Conservation (phyloP, 768 basidiomycete species). For the Russula abietina region DNA sequence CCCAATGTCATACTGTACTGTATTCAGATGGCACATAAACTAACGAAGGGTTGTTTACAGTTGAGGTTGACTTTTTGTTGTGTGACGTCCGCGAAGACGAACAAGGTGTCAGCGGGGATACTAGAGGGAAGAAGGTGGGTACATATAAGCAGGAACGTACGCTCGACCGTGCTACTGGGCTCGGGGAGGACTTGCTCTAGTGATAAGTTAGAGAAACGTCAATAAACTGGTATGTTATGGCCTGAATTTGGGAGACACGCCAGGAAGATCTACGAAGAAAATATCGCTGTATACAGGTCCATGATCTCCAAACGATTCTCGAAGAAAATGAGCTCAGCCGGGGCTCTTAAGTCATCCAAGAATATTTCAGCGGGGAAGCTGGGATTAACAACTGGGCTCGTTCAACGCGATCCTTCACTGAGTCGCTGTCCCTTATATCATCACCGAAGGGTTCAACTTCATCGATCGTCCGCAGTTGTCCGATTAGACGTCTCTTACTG, state of each 20-base stretch:
- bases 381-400: constrained; percentile 20
- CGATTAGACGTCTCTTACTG: no score
- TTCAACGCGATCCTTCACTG: constrained; percentile 2
- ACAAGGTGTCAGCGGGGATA: constrained; percentile 6
- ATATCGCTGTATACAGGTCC: constrained; percentile 29
- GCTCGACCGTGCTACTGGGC: not conserved
- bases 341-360: not conserved
- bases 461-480: no score
- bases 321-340: constrained; percentile 25
- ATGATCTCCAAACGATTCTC: constrained; percentile 27
- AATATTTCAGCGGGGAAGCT: not conserved
- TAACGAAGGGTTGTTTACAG: not conserved
- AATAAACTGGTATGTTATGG: not conserved
- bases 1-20: not conserved
- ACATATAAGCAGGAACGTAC: constrained; percentile 14
- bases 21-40: not conserved
- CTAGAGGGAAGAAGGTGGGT: constrained; percentile 9
- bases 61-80: not conserved
- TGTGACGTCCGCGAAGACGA: constrained; percentile 13
- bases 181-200: not conserved
- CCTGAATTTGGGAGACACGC: constrained; percentile 4
- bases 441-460: constrained; percentile 14
- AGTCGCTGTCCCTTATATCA: not conserved
- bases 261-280: constrained; percentile 31
- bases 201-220: not conserved